Conservation (phyloP, 1,284 basidiomycete genomes). For the Blastosporella zonata region DNA sequence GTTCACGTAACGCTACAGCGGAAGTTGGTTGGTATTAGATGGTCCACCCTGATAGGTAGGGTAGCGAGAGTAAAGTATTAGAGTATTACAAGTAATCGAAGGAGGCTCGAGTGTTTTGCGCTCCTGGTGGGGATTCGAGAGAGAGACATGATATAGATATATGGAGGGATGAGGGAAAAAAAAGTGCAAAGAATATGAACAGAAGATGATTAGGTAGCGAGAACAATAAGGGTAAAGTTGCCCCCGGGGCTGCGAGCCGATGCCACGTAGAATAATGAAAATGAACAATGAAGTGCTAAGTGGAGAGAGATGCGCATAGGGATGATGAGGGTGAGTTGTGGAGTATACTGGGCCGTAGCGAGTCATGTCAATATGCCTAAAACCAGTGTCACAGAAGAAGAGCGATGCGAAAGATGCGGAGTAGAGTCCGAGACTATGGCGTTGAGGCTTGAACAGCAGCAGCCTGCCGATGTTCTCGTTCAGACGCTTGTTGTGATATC, state of each 20-base stretch:
- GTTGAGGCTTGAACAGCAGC: constrained; percentile 5
- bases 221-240: constrained; percentile 21
- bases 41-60: constrained; percentile 18
- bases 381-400: constrained; percentile 23
- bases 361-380: constrained; percentile 19
- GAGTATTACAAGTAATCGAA: constrained; percentile 35
- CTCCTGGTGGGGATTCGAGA: constrained; percentile 22
- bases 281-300: constrained; percentile 20
- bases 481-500: constrained; percentile 72
- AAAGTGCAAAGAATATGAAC: constrained; percentile 20
- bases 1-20: constrained; percentile 21
- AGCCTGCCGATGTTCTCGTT: constrained; percentile 48
- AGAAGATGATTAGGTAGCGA: constrained; percentile 20
- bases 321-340: constrained; percentile 16
- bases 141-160: constrained; percentile 20
- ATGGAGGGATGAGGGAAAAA: constrained; percentile 9
- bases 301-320: constrained; percentile 30
- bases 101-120: constrained; percentile 20
- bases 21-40: constrained; percentile 25
- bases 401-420: constrained; percentile 21
- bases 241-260: constrained; percentile 26
- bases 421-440: constrained; percentile 15
- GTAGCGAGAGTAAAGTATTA: constrained; percentile 36
- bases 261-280: constrained; percentile 19
- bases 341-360: constrained; percentile 16